Base-by-base conservation (phyloP, 495 filamentous ascomycete genomes). In the Terfezia claveryi region DNA sequence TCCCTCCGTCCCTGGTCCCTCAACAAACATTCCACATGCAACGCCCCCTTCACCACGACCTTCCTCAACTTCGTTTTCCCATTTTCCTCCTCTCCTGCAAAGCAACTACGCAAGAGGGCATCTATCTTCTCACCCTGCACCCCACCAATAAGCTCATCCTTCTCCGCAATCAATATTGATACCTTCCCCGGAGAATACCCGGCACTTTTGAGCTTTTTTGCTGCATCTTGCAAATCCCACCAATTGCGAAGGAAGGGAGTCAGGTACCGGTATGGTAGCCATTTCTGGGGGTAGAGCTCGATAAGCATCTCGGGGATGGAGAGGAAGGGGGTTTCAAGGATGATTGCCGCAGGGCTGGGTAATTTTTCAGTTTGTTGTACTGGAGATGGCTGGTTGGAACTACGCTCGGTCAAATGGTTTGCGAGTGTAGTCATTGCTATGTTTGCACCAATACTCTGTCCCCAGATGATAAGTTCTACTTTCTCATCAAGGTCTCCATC, bases 281-380 rank as follows among this genome's bases (percentile, higher is more conserved):
- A 89, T 57, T 77, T 82, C 61, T 89, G 82, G 10, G 84, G 84
- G 65, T 87, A 91, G 17, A 92, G 63, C 2, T 75, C 76, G 36
- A 75, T 68, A 16, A 92, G 68, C 83, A 92, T 86, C 36, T 76
- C 73, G n/a, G 74, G 69, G 54, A 86, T 74, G 54, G 75, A 85
- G 2, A 78, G 71, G 54, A 86, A 87, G 4, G 85, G 84, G 0
- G 84, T 87, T 60, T 91, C 84, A 10, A 89, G 70, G 11, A 89
- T 67, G 53, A 91, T 51, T 14, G 17, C 14, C 3, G 41, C 41
- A 2, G 41, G 41, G 4, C 1, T 6, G 8, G 14, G 41, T 46
- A 20, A 14, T 3, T 4, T 14, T 14, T 46, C 17, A 4, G 73
- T 74, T 9, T 62, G 60, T 5, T 80, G 65, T 0, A 64, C 62